Conservation (phyloP, 257 asterid species). For the Solanum bulbocastanum region DNA sequence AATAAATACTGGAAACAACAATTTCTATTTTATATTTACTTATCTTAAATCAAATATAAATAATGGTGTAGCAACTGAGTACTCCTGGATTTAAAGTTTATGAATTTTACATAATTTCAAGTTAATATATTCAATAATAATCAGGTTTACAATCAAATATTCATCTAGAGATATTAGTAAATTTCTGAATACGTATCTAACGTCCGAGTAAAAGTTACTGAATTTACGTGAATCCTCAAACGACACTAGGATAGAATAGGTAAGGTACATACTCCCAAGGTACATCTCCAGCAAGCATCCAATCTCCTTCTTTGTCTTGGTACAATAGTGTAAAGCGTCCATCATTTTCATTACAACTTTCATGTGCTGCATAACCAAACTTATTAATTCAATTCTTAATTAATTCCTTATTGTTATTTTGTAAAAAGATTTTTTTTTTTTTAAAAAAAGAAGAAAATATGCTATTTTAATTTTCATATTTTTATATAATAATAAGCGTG, state of each 20-base stretch:
- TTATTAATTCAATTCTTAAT: background rate
- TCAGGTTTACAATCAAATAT: background rate
- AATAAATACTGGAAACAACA: background rate
- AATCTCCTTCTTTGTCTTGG: constrained; percentile 52
- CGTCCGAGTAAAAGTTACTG: too few relatives aligned
- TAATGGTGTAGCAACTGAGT: background rate
- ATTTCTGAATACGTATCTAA: background rate
- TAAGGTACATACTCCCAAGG: constrained; percentile 52
- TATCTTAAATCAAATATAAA: background rate
- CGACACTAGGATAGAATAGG: background rate
- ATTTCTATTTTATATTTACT: background rate
- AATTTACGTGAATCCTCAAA: too few relatives aligned
- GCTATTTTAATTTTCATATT: background rate
- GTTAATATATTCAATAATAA: background rate
- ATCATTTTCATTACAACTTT: constrained; percentile 10
- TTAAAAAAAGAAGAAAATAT: too few relatives aligned
- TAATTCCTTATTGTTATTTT: background rate
- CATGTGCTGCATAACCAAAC: constrained; percentile 7
- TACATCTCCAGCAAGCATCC: constrained; percentile 48
- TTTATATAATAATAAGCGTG: background rate
- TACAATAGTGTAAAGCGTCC: constrained; percentile 28
- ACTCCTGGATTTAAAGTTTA: background rate
- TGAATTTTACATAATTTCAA: too few relatives aligned
- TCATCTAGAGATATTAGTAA: background rate
- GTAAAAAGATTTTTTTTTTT: background rate